A percentile compares a stretch with the other conserved stretches of the same genome.
phyloP scores from a whole-genome alignment of 768 basidiomycete species.

The Mycena rosella region DNA sequence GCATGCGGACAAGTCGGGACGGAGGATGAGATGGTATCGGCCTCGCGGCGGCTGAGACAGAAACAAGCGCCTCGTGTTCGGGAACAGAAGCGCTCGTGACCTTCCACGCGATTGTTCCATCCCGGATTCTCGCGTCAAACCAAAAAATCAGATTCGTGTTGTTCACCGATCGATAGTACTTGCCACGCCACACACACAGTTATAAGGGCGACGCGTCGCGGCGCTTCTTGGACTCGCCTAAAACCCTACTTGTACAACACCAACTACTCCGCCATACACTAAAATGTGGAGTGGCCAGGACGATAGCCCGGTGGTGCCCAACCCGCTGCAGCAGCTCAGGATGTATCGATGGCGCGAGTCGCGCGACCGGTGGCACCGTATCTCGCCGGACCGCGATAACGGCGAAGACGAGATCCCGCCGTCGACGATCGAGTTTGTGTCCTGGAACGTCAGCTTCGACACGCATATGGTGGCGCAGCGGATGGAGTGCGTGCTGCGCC shows the following conservation, averaged over 20 bases:
- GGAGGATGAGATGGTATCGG: conserved; percentile 24
- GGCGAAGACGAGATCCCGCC: conserved; percentile 53
- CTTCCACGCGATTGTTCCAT: conserved; percentile 34
- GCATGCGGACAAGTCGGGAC: neutral
- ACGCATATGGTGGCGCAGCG: conserved; percentile 55
- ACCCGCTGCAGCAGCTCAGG: conserved; percentile 45
- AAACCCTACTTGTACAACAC: conserved; percentile 16
- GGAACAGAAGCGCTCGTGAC: conserved; percentile 49
- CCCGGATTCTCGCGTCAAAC: conserved; percentile 34
- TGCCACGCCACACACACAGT: conserved; percentile 27
- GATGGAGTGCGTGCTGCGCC: conserved; percentile 60
- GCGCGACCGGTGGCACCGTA: conserved; percentile 61
- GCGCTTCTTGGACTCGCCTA: conserved; percentile 19
- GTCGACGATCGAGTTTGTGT: conserved; percentile 66
- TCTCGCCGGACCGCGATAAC: conserved; percentile 50
- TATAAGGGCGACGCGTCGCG: conserved; percentile 24
- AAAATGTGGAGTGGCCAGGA: conserved; percentile 31
- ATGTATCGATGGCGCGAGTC: conserved; percentile 57
- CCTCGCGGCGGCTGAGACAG: conserved; percentile 32
- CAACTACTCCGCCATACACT: neutral
- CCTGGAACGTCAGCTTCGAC: conserved; percentile 79
- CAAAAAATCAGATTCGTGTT: conserved; percentile 23
- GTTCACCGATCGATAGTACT: conserved; percentile 28
- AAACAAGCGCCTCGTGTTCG: conserved; percentile 47
- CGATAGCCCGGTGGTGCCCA: conserved; percentile 44